Base-by-base conservation (phyloP, 305 asterid species). In the Ruellia speciosa region DNA sequence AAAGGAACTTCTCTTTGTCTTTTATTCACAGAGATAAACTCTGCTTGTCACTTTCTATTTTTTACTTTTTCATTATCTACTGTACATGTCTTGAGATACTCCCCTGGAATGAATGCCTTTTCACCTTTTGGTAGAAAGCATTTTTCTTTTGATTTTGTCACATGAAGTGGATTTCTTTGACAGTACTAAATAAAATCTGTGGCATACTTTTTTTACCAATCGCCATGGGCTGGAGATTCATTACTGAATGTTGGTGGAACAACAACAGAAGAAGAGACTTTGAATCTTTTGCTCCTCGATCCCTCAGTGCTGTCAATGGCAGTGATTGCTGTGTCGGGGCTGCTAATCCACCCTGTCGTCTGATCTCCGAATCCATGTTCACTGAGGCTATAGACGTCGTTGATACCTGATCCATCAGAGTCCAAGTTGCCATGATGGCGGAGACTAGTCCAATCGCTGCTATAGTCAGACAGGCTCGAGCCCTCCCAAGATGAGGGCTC, bases 191-290 rank as follows among this genome's bases (percentile, higher is more conserved):
- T 24, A 24, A 24, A 24, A 24, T 24, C 31, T 24, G 31, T 24
- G 31, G 31, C 31, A 24, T 24, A 24, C 31, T 24, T 24, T 24
- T 24, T 24, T 24, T 4, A 24, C 31, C 12, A 10, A 37, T 37
- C 11, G 6, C 11, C 41, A 10, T 37, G 49, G 49, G 43, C 50
- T 9, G 85, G 76, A 65, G 86, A 72, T 59, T 77, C 82, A 33
- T 24, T 24, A 24, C 63, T 72, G 43, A 85, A 85, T 0, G 95
- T 75, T 37, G 95, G 85, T 62, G 96, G 95, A 65, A 88, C 87
- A 18, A 86, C 33, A 40, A 88, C 75, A 6, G 95, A 88, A 19
- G 95, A 86, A 6, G 92, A 88, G 37, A 88, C 97, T 67, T 83
- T 86, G 65, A 81, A 84, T 78, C 97, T 78, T 52, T 86, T 83